phyloP scores from a whole-genome alignment of 176 grass and related monocot species.

The barley (Hordeum vulgare) region DNA sequence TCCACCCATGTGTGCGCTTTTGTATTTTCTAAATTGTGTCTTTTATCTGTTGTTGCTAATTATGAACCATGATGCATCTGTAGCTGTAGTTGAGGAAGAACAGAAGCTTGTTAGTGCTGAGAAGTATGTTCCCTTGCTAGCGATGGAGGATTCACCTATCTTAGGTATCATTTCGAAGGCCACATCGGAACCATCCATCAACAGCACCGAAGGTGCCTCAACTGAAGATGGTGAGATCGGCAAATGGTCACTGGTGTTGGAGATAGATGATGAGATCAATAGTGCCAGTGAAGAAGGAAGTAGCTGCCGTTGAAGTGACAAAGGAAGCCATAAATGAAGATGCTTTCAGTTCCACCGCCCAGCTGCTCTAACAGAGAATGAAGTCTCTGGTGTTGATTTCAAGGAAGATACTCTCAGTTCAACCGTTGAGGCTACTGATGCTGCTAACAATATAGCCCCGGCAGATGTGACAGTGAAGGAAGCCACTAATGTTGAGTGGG shows the following conservation, averaged over 20 bases:
- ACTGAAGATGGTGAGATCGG: not conserved
- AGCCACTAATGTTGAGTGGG: no score
- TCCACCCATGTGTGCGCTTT: not conserved
- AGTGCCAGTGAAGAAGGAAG: not conserved
- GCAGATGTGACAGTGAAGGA: no score
- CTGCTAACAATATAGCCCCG: no score
- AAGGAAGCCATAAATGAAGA: not conserved
- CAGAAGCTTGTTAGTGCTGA: not conserved
- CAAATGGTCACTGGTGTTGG: slow-evolving; percentile 6
- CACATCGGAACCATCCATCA: not conserved
- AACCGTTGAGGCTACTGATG: no score
- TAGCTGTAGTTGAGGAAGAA: slow-evolving; percentile 11
- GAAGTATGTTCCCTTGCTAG: not conserved
- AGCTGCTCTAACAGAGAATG: no score
- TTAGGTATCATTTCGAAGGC: slow-evolving; percentile 27
- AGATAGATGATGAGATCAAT: slow-evolving; percentile 14
- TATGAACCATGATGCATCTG: not conserved
- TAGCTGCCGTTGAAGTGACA: not conserved
- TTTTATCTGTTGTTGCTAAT: not conserved
- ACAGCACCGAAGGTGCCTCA: not conserved
- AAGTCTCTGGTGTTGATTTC: no score
- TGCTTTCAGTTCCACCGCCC: not conserved
- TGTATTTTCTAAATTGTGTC: not conserved
- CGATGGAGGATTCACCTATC: slow-evolving; percentile 45
- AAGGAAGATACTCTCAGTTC: no score